A percentile compares a stretch with the other conserved stretches of the same genome.
Conservation (phyloP, 805 yeast genomes). For the Brettanomyces nanus region DNA sequence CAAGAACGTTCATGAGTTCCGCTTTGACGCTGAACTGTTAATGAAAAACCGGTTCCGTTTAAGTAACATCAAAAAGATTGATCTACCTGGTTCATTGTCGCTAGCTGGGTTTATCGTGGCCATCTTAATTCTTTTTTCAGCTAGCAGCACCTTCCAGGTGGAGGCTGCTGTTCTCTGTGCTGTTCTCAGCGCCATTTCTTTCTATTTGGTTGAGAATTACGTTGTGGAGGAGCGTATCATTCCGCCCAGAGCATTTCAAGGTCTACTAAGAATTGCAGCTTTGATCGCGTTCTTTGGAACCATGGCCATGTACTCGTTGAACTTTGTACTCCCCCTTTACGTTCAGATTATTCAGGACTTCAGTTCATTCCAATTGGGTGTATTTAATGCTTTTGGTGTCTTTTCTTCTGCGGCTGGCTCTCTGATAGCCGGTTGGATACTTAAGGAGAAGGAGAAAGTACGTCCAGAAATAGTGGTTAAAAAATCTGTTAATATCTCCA, state of each 20-base stretch:
- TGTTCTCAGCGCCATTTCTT: constrained; percentile 13
- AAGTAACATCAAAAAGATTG: constrained; percentile 30
- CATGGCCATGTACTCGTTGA: constrained; percentile 27
- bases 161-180: constrained; percentile 9
- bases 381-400: constrained; percentile 33
- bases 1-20: constrained; percentile 27
- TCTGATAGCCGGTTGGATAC: constrained; percentile 27
- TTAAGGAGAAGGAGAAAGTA: constrained; percentile 17
- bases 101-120: constrained; percentile 28
- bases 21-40: constrained; percentile 16
- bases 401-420: constrained; percentile 33
- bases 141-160: constrained; percentile 6
- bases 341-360: constrained; percentile 35
- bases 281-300: constrained; percentile 30
- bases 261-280: constrained; percentile 31
- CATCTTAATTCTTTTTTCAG: constrained; percentile 27
- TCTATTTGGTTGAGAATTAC: constrained; percentile 27
- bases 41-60: constrained; percentile 23
- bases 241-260: constrained; percentile 32
- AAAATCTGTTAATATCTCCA: constrained; percentile 17
- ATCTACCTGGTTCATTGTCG: constrained; percentile 32
- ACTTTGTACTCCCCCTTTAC: constrained; percentile 33
- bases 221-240: constrained; percentile 31
- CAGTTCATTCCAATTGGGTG: constrained; percentile 30
- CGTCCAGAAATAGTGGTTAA: constrained; percentile 12